Evolutionary conservation across 345 rosid genomes (phyloP).

Genomic region (Melaleuca quinquenervia): DNA sequence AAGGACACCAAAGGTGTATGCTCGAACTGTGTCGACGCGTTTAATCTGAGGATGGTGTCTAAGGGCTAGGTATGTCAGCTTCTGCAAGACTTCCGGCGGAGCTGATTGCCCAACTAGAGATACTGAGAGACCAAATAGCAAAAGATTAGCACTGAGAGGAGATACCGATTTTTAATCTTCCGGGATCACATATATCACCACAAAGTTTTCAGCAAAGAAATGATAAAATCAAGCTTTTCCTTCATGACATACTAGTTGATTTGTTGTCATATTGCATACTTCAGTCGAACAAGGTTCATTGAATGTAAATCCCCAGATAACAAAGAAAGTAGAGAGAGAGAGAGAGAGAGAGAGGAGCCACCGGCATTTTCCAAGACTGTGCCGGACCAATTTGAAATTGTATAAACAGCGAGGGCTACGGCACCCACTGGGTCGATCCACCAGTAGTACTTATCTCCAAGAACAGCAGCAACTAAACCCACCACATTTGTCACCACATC

Average conservation of each 20-base stretch:
- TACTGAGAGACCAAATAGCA: neutral
- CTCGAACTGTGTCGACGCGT: conserved; percentile 17
- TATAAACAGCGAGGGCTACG: conserved; percentile 12
- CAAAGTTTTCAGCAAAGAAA: neutral
- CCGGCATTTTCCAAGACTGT: conserved; percentile 17
- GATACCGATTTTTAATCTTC: neutral
- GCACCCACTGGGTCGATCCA: conserved; percentile 25
- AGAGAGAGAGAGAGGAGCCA: neutral
- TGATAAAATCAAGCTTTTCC: neutral
- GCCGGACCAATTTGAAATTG: conserved; percentile 12
- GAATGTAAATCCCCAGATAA: neutral
- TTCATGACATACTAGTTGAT: neutral
- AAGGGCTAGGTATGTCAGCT: conserved; percentile 13
- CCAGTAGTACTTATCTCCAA: conserved; percentile 11
- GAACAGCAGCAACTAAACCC: conserved; percentile 14
- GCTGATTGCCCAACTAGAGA: conserved; percentile 18
- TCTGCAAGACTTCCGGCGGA: conserved; percentile 17
- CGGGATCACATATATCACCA: neutral
- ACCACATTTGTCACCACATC: conserved; percentile 16
- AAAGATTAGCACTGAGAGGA: neutral
- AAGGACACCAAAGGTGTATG: conserved; percentile 16
- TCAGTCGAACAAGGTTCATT: neutral
- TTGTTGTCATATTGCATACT: neutral
- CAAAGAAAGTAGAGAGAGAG: neutral
- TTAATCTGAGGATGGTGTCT: conserved; percentile 12